Evolutionary conservation across 352 stramenopile species (phyloP), one percentile per base, ranked within the genome.

Genomic region (Phytophthora fragariae): DNA sequence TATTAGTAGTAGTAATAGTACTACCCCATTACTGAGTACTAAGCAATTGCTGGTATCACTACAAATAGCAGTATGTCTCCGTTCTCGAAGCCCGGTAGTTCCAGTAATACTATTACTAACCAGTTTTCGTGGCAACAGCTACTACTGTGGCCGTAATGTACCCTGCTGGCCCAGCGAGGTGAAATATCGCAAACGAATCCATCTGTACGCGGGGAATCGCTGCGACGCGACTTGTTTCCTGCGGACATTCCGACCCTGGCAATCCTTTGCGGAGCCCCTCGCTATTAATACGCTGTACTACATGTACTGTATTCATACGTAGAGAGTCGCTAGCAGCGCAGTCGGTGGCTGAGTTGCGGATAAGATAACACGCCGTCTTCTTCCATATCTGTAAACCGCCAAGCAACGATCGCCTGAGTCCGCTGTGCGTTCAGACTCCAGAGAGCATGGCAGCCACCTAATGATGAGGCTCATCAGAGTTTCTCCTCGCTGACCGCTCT

Each of bases 241-340:
- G 66, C 41, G 12, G 57, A 76, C 56, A 55, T 76, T 76, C 70
- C 70, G 64, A 52, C 69, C 52, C 63, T 24, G 56, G 37, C 50
- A 54, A 41, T 41, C 17, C 8, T 54, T 56, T 9, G 24, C 17
- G 12, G 50, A 56, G 19, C 50, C 49, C 49, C 10, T 58, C 27
- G 50, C 12, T 54, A 21, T 21, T 21, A 21, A 21, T 21, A 15
- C 6, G 41, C 12, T 49, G 41, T 41, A 10, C 9, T 41, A 41
- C 35, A 39, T 39, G 33, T 39, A 39, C 1, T 27, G 24, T 27
- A 27, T 31, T 31, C 27, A 5, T 31, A 31, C 6, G 29, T 31
- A 31, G 29, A 5, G 29, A 31, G 29, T 31, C 29, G 29, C 29
- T 31, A 41, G 35, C 35, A 41, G 15, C 41, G 11, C 15, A 8